Percentiles rank a stretch among this genome's conserved stretches.
Evolutionary conservation across 2,329 filamentous ascomycete species (phyloP).

Genomic region (Fusarium miscanthi): DNA sequence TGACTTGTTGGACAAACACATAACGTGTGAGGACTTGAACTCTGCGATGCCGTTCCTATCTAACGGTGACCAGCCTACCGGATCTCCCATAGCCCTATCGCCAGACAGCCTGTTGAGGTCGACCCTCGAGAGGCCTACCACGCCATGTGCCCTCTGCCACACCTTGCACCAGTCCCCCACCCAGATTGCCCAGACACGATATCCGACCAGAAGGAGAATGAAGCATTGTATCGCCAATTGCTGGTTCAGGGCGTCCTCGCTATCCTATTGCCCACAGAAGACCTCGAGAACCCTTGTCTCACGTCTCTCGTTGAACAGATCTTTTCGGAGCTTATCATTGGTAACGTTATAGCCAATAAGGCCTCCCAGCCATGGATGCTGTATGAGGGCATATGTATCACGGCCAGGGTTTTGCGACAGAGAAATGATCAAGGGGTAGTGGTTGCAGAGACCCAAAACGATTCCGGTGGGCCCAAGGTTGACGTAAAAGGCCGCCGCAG

Average conservation of each 20-base stretch:
- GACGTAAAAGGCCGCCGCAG: constrained; percentile 29
- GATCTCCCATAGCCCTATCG: constrained; percentile 68
- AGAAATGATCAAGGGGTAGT: constrained; percentile 41
- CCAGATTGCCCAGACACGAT: constrained; percentile 61
- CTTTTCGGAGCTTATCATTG: constrained; percentile 88
- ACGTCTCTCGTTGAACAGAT: constrained; percentile 87
- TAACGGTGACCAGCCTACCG: constrained; percentile 72
- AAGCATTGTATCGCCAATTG: constrained; percentile 85
- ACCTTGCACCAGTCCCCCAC: constrained; percentile 80
- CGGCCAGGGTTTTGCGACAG: constrained; percentile 58
- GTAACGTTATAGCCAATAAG: constrained; percentile 82
- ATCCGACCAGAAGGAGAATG: constrained; percentile 77
- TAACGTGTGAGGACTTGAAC: constrained; percentile 70
- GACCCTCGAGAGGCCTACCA: constrained; percentile 81
- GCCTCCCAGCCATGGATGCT: constrained; percentile 89
- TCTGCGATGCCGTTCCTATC: constrained; percentile 5
- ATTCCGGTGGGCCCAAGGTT: constrained; percentile 18
- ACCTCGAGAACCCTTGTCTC: constrained; percentile 88
- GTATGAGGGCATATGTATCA: constrained; percentile 84
- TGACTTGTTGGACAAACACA: constrained; percentile 80
- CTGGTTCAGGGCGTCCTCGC: constrained; percentile 86
- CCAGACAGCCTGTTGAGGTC: constrained; percentile 68
- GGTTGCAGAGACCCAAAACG: constrained; percentile 23
- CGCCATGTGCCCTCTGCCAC: constrained; percentile 82
- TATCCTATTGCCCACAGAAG: constrained; percentile 89